phyloP scores from a whole-genome alignment of 352 stramenopile species.

The Phytophthora sp. region DNA sequence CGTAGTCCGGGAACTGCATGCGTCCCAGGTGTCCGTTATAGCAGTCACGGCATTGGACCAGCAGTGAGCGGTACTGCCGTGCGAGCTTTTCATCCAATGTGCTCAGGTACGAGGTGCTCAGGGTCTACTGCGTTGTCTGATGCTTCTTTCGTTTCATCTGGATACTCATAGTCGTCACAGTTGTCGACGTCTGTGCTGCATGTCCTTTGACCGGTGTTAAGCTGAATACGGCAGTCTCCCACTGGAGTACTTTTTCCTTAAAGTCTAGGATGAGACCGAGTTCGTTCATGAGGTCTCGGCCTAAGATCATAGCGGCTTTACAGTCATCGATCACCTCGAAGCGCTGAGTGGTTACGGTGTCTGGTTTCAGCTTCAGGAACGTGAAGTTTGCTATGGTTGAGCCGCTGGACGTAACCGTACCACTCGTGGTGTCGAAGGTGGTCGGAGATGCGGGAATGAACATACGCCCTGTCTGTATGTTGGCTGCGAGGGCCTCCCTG shows the following conservation, averaged over 20 bases:
- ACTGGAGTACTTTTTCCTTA: too few relatives aligned
- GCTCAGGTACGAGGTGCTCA: not conserved
- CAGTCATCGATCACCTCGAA: slow-evolving; percentile 15
- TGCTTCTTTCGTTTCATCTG: slow-evolving; percentile 2
- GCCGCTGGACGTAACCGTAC: slow-evolving; percentile 1
- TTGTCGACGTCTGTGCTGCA: too few relatives aligned
- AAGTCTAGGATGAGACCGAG: slow-evolving; percentile 8
- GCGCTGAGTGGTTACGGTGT: slow-evolving; percentile 8
- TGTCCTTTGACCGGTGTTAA: slow-evolving; percentile 4
- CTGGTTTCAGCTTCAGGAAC: not conserved
- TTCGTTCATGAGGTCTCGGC: slow-evolving; percentile 8
- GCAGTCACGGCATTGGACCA: not conserved
- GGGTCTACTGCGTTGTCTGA: not conserved
- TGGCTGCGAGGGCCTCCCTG: too few relatives aligned
- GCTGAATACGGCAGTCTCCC: not conserved
- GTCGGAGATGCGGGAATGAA: not conserved
- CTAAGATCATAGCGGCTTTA: slow-evolving; percentile 12
- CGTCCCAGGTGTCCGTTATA: slow-evolving; percentile 5
- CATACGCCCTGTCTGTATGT: too few relatives aligned
- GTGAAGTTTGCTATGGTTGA: not conserved
- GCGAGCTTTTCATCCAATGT: not conserved
- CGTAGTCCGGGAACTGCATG: slow-evolving; percentile 10
- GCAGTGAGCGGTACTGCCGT: not conserved
- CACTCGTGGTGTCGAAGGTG: slow-evolving; percentile 9
- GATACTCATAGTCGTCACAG: slow-evolving; percentile 6